Percentiles rank a stretch among this genome's conserved stretches.
phyloP scores from a whole-genome alignment of 768 basidiomycete species.

The Clavulina sp. region DNA sequence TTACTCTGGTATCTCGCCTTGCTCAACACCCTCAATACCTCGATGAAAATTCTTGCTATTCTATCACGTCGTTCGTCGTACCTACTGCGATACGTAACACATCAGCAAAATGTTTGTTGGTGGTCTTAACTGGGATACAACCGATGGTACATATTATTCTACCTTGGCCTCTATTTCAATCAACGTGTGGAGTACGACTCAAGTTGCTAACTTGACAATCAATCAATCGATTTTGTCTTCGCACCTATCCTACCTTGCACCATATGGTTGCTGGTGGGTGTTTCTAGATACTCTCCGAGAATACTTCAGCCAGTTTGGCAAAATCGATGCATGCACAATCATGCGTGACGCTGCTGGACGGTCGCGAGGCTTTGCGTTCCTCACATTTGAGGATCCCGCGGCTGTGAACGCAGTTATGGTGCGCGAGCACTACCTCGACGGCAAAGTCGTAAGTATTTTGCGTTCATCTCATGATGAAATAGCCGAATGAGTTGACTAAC shows the following conservation, averaged over 20 bases:
- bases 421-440: constrained; percentile 85
- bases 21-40: constrained; percentile 4
- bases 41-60: constrained; percentile 14
- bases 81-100: constrained; percentile 15
- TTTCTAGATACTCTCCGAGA: constrained; percentile 51
- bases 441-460: constrained; percentile 71
- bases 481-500: constrained; percentile 5
- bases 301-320: constrained; percentile 92
- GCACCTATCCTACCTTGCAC: constrained; percentile 6
- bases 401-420: constrained; percentile 95
- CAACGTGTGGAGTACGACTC: too few species aligned
- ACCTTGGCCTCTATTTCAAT: too few species aligned
- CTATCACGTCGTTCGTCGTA: constrained; percentile 16
- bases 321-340: constrained; percentile 94
- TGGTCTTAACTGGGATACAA: constrained; percentile 98
- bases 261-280: constrained; percentile 19
- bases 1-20: constrained; percentile 15
- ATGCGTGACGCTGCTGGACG: constrained; percentile 94
- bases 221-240: not conserved
- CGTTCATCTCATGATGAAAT: not conserved
- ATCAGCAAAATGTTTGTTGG: constrained; percentile 99
- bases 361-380: constrained; percentile 92
- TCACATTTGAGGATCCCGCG: constrained; percentile 86
- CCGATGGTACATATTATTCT: constrained; percentile 57
- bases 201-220: constrained; percentile 15